Percentiles rank a stretch among this genome's conserved stretches.
These are phyloP conservation scores for Crithidia sp. DNA, from an alignment of 208 protist genomes.

Conservation along the genomic window DNA sequence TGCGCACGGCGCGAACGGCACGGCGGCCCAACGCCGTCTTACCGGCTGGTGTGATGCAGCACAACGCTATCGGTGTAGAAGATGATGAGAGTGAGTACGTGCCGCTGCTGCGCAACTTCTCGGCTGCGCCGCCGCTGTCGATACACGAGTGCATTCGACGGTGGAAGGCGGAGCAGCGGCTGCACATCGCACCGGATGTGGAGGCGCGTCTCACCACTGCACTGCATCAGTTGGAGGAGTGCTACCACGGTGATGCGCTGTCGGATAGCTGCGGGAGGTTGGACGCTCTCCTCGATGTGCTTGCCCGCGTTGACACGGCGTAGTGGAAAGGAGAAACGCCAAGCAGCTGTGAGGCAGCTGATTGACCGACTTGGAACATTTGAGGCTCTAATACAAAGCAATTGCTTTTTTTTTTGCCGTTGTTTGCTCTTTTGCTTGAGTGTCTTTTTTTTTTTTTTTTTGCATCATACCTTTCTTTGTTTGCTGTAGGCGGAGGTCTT, in stretches of 20 bases:
- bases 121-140: slow-evolving; percentile 10
- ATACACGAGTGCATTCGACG: slow-evolving; percentile 20
- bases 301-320: slow-evolving; percentile 23
- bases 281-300: slow-evolving; percentile 29
- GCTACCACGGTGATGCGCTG: slow-evolving; percentile 14
- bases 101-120: slow-evolving; percentile 29
- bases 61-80: neutral
- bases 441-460: too few species aligned
- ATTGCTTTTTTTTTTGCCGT: neutral
- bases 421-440: too few species aligned
- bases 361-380: too few species aligned
- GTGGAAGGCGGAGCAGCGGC: slow-evolving; percentile 32
- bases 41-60: neutral
- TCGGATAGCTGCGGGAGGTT: slow-evolving; percentile 20
- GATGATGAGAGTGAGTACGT: slow-evolving; percentile 28
- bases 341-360: neutral
- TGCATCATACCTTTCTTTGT: too few species aligned
- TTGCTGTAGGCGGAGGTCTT: too few species aligned
- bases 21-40: slow-evolving; percentile 9
- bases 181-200: slow-evolving; percentile 22
- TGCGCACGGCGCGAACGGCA: slow-evolving; percentile 26
- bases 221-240: slow-evolving; percentile 20
- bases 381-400: too few species aligned
- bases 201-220: slow-evolving; percentile 20
- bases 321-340: neutral